Evolutionary conservation across 495 filamentous ascomycete genomes (phyloP).

Genomic region (Hypoxylon trugodes): DNA sequence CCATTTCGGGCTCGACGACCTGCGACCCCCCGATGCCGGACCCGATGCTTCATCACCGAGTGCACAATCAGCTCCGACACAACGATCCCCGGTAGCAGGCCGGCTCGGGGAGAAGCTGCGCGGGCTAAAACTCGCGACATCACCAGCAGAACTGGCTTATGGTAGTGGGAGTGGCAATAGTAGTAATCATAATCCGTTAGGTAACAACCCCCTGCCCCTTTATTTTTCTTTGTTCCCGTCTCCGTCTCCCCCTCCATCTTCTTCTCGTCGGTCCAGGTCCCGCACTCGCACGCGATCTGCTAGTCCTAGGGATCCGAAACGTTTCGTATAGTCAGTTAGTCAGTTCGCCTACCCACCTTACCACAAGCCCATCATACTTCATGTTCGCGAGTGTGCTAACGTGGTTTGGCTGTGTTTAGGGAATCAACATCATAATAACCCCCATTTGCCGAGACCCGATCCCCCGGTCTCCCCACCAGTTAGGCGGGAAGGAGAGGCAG

Average conservation of each 20-base stretch:
- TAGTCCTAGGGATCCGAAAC: too few relatives aligned
- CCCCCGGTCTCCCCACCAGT: conserved; percentile 66
- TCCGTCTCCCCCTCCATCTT: neutral
- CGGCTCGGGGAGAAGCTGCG: conserved; percentile 77
- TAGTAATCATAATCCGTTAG: conserved; percentile 50
- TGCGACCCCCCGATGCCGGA: conserved; percentile 22
- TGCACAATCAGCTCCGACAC: conserved; percentile 47
- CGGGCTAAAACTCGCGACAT: conserved; percentile 78
- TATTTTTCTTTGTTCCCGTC: neutral
- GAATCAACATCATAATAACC: neutral
- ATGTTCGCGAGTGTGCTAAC: too few relatives aligned
- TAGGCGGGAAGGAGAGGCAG: conserved; percentile 39
- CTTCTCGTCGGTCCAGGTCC: neutral
- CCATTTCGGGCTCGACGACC: conserved; percentile 71
- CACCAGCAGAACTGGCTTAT: conserved; percentile 66
- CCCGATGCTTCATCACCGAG: conserved; percentile 32
- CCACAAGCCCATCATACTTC: too few relatives aligned
- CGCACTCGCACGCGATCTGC: neutral
- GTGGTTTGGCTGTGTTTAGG: too few relatives aligned
- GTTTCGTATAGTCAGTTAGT: too few relatives aligned
- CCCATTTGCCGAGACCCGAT: conserved; percentile 10
- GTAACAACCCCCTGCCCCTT: conserved; percentile 44
- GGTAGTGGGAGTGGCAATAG: too few relatives aligned
- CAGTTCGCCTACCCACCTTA: too few relatives aligned
- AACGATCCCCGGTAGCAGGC: conserved; percentile 69